Base-by-base conservation (phyloP, 345 rosid genomes). In the Orychophragmus violaceus region DNA sequence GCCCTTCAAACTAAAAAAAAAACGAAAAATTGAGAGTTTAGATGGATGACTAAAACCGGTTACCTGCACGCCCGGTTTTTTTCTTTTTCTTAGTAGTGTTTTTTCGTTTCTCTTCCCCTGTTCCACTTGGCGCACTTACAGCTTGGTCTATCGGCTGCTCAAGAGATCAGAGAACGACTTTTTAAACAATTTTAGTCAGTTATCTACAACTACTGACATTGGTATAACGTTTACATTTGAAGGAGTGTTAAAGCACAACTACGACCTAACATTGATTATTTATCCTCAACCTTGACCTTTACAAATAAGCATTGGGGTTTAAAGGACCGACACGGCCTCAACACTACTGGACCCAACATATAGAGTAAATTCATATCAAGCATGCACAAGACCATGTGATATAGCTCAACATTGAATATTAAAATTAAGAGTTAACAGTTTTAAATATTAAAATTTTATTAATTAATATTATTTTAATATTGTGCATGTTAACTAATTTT, bases 61-160 rank as follows among this genome's bases (percentile, higher is more conserved):
- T 74, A 74, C 77, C 77, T 74, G 77, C 67, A 27, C 73, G 77
- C 49, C 77, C 77, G 63, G 73, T 66, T 74, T 74, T 74, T 70
- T 61, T 74, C 77, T 74, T 74, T 67, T 66, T 74, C 73, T 74
- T 74, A 74, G 49, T 35, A 24, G 63, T 52, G 59, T 61, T 74
- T 74, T 74, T 74, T 25, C 52, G 69, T 74, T 74, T 74, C 51
- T 74, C 73, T 53, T 74, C 77, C 48, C 68, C 69, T 3, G 77
- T 66, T 67, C 77, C 72, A 67, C 24, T 61, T 44, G 77, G 25
- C 52, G 21, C 77, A 74, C 28, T 52, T 42, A 42, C 71, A 27
- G 32, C 73, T 74, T 67, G 68, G 72, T 67, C 69, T 60, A 60
- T 3, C 16, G 77, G 73, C 77, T 74, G 77, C 63, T 66, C 68